Conservation (phyloP, 441 rosid species). For the Omphalea diandra region DNA sequence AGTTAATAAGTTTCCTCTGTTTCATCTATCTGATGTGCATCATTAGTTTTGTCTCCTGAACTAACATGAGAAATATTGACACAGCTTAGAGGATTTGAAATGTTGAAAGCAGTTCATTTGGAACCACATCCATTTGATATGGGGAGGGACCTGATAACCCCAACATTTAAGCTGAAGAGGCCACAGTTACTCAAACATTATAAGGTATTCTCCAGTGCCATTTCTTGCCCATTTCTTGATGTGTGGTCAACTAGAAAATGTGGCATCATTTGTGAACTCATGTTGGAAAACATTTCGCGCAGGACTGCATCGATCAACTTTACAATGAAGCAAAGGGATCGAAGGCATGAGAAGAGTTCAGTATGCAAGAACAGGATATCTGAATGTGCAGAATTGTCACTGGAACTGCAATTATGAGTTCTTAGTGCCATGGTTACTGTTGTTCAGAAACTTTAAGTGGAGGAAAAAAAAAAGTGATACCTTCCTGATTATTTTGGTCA, state of each 20-base stretch:
- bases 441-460: neutral
- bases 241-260: no score
- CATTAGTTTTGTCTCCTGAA: constrained; percentile 1
- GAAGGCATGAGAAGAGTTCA: constrained; percentile 36
- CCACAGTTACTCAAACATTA: constrained; percentile 80
- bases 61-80: constrained; percentile 14
- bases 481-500: no score
- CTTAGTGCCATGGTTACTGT: neutral
- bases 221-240: neutral
- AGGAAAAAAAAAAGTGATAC: no score
- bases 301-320: constrained; percentile 64
- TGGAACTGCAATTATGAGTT: neutral
- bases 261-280: neutral
- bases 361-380: constrained; percentile 12
- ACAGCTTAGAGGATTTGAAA: constrained; percentile 90
- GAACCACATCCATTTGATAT: constrained; percentile 77
- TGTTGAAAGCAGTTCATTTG: constrained; percentile 73
- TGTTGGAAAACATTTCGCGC: constrained; percentile 17
- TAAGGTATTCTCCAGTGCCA: constrained; percentile 40
- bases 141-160: constrained; percentile 79
- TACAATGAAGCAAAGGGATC: constrained; percentile 64
- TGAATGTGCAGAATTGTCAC: neutral
- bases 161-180: constrained; percentile 87
- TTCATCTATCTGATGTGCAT: neutral
- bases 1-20: constrained; percentile 16